Percentiles rank a stretch among this genome's conserved stretches.
phyloP scores from a whole-genome alignment of 2,329 filamentous ascomycete species.

The Penicillium fuscoglaucum region DNA sequence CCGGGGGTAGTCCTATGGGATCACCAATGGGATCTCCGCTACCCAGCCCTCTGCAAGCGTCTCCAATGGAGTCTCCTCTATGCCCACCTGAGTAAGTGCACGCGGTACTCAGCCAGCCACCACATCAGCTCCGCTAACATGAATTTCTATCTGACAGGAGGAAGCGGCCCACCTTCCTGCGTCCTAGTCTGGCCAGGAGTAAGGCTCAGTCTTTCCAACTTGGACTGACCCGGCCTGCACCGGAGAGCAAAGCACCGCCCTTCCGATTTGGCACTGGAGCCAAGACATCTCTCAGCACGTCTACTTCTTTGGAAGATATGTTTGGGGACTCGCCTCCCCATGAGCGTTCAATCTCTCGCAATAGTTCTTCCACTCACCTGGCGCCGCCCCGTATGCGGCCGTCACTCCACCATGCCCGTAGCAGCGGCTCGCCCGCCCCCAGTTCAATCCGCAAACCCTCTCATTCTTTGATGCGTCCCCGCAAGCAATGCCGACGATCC shows the following conservation, averaged over 20 bases:
- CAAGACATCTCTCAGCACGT: conserved; percentile 56
- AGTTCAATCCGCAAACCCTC: conserved; percentile 70
- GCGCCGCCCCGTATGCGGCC: conserved; percentile 64
- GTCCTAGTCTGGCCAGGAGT: conserved; percentile 71
- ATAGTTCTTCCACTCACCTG: conserved; percentile 58
- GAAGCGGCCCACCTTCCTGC: conserved; percentile 66
- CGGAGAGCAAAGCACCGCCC: conserved; percentile 66
- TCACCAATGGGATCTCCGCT: conserved; percentile 37
- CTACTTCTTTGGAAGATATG: conserved; percentile 73
- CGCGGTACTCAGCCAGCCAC: not conserved
- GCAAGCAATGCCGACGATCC: conserved; percentile 87
- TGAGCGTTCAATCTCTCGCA: conserved; percentile 62
- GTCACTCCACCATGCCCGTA: conserved; percentile 62
- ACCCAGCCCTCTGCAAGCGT: conserved; percentile 44
- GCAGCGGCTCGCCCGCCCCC: conserved; percentile 73
- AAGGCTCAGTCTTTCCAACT: conserved; percentile 73
- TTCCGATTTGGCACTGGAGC: conserved; percentile 71
- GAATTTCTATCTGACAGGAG: conserved; percentile 49
- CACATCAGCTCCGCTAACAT: conserved; percentile 21
- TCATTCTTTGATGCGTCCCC: conserved; percentile 70
- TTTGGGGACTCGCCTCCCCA: conserved; percentile 78
- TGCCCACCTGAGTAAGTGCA: conserved; percentile 40
- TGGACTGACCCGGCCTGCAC: conserved; percentile 60
- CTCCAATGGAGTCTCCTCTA: conserved; percentile 37
- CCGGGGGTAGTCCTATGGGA: conserved; percentile 53